phyloP scores from a whole-genome alignment of 352 stramenopile genomes.

The Pythium sp. region DNA sequence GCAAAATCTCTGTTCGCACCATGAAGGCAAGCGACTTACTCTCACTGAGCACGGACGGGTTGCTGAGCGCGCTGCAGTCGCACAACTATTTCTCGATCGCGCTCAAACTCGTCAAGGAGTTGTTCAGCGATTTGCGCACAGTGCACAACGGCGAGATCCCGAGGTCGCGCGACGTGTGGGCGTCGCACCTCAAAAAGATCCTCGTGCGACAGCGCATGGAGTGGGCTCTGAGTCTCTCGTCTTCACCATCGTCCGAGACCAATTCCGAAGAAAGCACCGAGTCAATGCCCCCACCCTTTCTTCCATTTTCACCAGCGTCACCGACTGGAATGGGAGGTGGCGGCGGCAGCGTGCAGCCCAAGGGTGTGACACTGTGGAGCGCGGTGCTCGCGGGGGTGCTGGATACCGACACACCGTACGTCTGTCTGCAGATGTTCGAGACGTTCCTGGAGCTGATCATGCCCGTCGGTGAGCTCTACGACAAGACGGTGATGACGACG shows the following conservation, averaged over 20 bases:
- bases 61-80: slow-evolving; percentile 20
- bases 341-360: not conserved
- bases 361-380: slow-evolving; percentile 23
- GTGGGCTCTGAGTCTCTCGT: slow-evolving; percentile 15
- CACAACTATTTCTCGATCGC: slow-evolving; percentile 22
- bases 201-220: slow-evolving; percentile 19
- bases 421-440: slow-evolving; percentile 43
- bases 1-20: slow-evolving; percentile 16
- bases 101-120: slow-evolving; percentile 18
- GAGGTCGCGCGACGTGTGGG: slow-evolving; percentile 18
- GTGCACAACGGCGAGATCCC: slow-evolving; percentile 9
- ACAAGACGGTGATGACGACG: slow-evolving; percentile 12
- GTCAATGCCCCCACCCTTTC: not conserved
- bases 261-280: not conserved
- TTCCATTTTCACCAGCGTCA: not conserved
- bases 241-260: not conserved
- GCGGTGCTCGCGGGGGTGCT: slow-evolving; percentile 19
- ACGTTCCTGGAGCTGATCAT: slow-evolving; percentile 38
- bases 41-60: slow-evolving; percentile 8
- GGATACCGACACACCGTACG: slow-evolving; percentile 21
- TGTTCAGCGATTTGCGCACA: slow-evolving; percentile 12
- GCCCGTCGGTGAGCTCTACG: slow-evolving; percentile 20
- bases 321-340: not conserved
- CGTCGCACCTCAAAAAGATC: slow-evolving; percentile 17
- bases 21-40: slow-evolving; percentile 24